These are phyloP conservation scores for Amanita exitialis DNA, from an alignment of 768 basidiomycete genomes.

Conservation along the genomic window DNA sequence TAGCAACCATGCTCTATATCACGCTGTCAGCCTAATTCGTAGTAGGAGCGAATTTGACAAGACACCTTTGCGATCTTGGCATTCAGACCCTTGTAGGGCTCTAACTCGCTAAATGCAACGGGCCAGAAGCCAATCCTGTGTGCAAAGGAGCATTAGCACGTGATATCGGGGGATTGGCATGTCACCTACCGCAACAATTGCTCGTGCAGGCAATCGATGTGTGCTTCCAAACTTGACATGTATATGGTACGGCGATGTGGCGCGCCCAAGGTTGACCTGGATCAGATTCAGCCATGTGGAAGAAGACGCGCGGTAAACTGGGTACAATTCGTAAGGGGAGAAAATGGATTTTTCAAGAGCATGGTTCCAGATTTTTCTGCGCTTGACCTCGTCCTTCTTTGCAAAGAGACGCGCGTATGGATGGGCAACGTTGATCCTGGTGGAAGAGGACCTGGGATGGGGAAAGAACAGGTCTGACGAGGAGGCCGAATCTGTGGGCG, in stretches of 20 bases:
- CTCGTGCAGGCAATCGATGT: slow-evolving; percentile 58
- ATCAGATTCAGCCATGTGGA: slow-evolving; percentile 1
- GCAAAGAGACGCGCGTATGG: slow-evolving; percentile 65
- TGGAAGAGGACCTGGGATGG: slow-evolving; percentile 3
- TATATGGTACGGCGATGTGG: slow-evolving; percentile 64
- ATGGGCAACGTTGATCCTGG: slow-evolving; percentile 30
- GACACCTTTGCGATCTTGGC: slow-evolving; percentile 66
- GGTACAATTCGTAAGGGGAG: slow-evolving; percentile 56
- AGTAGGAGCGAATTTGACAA: background rate
- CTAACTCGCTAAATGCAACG: slow-evolving; percentile 43
- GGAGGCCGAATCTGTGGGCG: slow-evolving; percentile 6
- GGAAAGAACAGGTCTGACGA: slow-evolving; percentile 4
- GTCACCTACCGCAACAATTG: slow-evolving; percentile 33
- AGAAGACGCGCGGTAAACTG: background rate
- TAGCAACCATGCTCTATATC: slow-evolving; percentile 60
- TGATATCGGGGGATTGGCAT: background rate
- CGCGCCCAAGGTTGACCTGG: slow-evolving; percentile 55
- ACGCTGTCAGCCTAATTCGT: background rate
- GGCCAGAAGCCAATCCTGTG: slow-evolving; percentile 41
- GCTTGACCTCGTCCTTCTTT: slow-evolving; percentile 53
- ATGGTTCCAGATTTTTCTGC: slow-evolving; percentile 71
- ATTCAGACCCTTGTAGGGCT: slow-evolving; percentile 61
- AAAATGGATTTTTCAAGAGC: slow-evolving; percentile 67
- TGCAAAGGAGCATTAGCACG: background rate
- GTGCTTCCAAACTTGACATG: slow-evolving; percentile 61